Evolutionary conservation across 495 filamentous ascomycete species (phyloP), one percentile per base, ranked within the genome.

Genomic region (Podospora fimiseda): DNA sequence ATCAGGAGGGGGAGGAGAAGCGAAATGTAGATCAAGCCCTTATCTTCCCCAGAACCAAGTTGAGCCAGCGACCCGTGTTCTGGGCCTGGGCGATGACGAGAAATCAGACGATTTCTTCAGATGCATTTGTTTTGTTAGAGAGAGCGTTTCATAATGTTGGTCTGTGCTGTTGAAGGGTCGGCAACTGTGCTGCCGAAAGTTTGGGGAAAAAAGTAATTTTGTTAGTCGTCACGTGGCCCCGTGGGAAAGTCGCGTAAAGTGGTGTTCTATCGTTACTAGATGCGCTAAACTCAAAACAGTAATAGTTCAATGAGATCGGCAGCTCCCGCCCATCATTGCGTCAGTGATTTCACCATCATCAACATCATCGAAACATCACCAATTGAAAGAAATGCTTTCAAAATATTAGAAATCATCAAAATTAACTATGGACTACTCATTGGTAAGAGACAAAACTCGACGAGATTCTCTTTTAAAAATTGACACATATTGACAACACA

Each of bases 11-110:
- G 44, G 44, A n/a, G 16, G n/a, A 11, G 42, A 9, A 44, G 16
- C 11, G 44, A 14, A n/a, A 6, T 22, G 44, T 24, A 47, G 44
- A 47, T 47, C 44, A 27, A 23, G 44, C 44, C 44, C 27, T 11
- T 33, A 11, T 33, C 5, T 6, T 33, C 27, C 27, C 11, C 11
- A 11, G 27, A 11, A 11, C 27, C 27, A 33, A 33, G 27, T 33
- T 11, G 5, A 11, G 27, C 27, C 27, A 11, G 11, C 6, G 11
- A 33, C 27, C n/a, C n/a, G n/a, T 30, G 21, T 24, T 47, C 9
- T n/a, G 1, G n/a, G n/a, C n/a, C 27, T 33, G 27, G 6, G 11
- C 27, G 27, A 33, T 33, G 27, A 33, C 27, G 27, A 33, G 27
- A 33, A 33, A 33, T 33, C 27, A 11, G 11, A 33, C 27, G 27